These are phyloP conservation scores for Thelonectria rubi DNA, from an alignment of 2,329 filamentous ascomycete genomes.

Conservation along the genomic window DNA sequence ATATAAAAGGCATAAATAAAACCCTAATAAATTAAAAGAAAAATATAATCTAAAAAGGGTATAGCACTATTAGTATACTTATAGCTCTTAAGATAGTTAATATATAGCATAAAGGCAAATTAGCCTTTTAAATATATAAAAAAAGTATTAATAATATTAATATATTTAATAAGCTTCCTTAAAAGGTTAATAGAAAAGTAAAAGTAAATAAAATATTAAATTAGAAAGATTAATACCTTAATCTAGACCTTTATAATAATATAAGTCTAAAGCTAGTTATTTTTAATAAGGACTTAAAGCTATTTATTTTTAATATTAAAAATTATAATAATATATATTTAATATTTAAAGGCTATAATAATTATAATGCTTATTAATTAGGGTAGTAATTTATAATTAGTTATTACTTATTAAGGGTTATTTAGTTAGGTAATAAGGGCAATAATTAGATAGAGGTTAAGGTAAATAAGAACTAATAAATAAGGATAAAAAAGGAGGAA, in stretches of 20 bases:
- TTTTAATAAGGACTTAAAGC: slow-evolving; percentile 15
- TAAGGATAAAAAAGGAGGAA: slow-evolving; percentile 7
- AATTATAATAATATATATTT: neutral
- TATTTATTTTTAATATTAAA: neutral
- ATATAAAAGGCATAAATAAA: slow-evolving; percentile 5
- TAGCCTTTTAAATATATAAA: slow-evolving; percentile 3
- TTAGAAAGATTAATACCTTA: neutral
- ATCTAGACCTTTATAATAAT: slow-evolving; percentile 1
- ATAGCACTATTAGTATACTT: neutral
- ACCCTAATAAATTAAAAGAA: slow-evolving; percentile 1
- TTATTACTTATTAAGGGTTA: neutral
- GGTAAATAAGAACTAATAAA: slow-evolving; percentile 1
- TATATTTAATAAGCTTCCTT: neutral
- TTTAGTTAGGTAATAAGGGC: neutral
- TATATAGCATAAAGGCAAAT: neutral
- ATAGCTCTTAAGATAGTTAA: neutral
- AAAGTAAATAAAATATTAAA: slow-evolving; percentile 4
- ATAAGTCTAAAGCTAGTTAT: neutral
- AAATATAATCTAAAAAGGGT: neutral
- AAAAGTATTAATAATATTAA: neutral
- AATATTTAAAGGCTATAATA: neutral
- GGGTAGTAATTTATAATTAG: neutral
- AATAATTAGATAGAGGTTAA: neutral
- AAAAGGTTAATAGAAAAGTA: neutral
- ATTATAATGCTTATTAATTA: neutral